A percentile compares a stretch with the other conserved stretches of the same genome.
These are phyloP conservation scores for Hibiscus tridactylites DNA, from an alignment of 345 rosid genomes.

Conservation along the genomic window DNA sequence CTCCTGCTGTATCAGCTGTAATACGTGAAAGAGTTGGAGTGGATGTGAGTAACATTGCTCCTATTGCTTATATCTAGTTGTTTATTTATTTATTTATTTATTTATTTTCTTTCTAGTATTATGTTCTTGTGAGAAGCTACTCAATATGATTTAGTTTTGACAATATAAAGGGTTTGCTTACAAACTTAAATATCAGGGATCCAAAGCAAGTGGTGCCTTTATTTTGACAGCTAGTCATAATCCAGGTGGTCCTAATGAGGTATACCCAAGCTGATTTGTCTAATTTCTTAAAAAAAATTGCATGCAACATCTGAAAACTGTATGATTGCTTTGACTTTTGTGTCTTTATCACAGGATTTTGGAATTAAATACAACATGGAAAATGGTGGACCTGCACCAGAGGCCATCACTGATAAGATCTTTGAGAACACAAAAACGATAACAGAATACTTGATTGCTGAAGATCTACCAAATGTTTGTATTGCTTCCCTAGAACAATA, in stretches of 20 bases:
- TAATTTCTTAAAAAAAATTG: neutral
- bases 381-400: conserved; percentile 99
- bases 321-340: neutral
- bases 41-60: conserved; percentile 55
- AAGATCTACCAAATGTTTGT: conserved; percentile 64
- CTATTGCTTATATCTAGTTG: neutral
- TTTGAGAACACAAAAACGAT: conserved; percentile 91
- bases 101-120: neutral
- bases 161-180: conserved; percentile 11
- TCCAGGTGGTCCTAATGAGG: conserved; percentile 99
- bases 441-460: conserved; percentile 73
- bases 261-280: conserved; percentile 8
- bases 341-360: conserved; percentile 56
- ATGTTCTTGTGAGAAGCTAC: conserved; percentile 7
- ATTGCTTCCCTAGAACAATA: conserved; percentile 3
- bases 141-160: conserved; percentile 3
- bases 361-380: conserved; percentile 99
- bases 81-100: neutral
- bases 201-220: conserved; percentile 88
- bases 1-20: conserved; percentile 98
- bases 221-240: conserved; percentile 99
- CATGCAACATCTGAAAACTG: neutral
- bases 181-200: conserved; percentile 52
- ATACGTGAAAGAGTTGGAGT: conserved; percentile 85
- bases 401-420: conserved; percentile 87